Base-by-base conservation (phyloP, 2,329 filamentous ascomycete species). In the Alternaria triticina region DNA sequence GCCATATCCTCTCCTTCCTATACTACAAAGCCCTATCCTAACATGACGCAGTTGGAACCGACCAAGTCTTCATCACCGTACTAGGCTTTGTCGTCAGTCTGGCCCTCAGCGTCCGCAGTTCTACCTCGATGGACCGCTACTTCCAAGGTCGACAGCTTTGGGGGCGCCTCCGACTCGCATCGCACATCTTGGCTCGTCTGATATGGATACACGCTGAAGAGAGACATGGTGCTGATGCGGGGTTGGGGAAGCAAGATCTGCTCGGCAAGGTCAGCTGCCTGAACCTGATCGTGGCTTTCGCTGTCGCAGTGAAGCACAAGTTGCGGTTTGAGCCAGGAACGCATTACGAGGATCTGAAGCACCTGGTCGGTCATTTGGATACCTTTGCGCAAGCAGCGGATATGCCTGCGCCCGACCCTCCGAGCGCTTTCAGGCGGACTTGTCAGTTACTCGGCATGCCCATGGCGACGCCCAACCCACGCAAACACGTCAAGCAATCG, bases 261-360 rank as follows among this genome's bases (percentile, higher is more conserved):
- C 83, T 95, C 4, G 86, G 83, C 55, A 95, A 94, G 79, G 77
- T 93, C 54, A 71, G 66, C 59, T 73, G 67, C 27, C 87, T 95
- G 78, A 95, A 96, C 77, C 84, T 96, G 12, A 85, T 96, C 66
- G 86, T 93, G 22, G 90, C 92, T 1, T 96, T 92, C 73, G 86
- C 91, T n/a, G 83, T 92, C 6, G 82, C 92, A 2, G 84, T 96
- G 61, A 96, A 95, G 81, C 93, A 95, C 80, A 90, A 89, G 71
- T 86, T 96, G n/a, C 91, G 93, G 13, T 95, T 95, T 76, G 92
- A 96, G 75, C 92, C 92, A 0, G 92, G 91, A 71, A 87, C 88
- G 30, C 86, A 90, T 56, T 94, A 96, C 75, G 86, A 90, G 3
- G 92, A 96, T 72, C 82, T 96, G 6, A 81, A 87, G 30, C 87